Conservation (phyloP, 768 basidiomycete genomes). For the Hericium coralloides region DNA sequence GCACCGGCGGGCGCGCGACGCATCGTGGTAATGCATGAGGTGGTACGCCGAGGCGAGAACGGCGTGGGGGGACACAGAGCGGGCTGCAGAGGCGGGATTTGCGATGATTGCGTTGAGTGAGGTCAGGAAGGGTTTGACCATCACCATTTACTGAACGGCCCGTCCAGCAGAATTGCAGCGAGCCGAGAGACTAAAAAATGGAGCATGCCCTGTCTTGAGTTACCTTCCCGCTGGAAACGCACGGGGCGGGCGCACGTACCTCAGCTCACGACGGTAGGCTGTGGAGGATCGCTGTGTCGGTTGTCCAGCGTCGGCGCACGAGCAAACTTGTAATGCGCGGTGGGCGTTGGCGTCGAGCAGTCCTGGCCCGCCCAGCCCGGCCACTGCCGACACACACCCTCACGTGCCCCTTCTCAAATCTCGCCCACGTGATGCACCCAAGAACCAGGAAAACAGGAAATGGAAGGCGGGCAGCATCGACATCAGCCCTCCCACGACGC, state of each 20-base stretch:
- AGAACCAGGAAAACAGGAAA: too few species aligned
- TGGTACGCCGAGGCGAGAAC: neutral
- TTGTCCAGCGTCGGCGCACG: neutral
- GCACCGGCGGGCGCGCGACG: neutral
- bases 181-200: neutral
- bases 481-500: neutral
- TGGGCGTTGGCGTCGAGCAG: too few species aligned
- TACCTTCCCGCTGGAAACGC: neutral
- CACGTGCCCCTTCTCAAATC: neutral
- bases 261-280: neutral
- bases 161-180: neutral
- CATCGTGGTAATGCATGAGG: neutral
- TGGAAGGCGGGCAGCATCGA: too few species aligned
- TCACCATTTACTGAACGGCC: constrained; percentile 1
- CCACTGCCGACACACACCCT: neutral
- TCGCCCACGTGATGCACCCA: neutral
- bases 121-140: constrained; percentile 12
- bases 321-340: neutral
- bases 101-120: constrained; percentile 8
- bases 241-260: neutral
- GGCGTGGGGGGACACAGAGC: neutral
- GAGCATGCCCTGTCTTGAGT: neutral
- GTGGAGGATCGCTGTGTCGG: neutral
- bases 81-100: constrained; percentile 4
- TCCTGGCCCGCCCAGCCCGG: neutral